Percentiles rank a stretch among this genome's conserved stretches.
Conservation (phyloP, 805 yeast species). For the Candida anglica region DNA sequence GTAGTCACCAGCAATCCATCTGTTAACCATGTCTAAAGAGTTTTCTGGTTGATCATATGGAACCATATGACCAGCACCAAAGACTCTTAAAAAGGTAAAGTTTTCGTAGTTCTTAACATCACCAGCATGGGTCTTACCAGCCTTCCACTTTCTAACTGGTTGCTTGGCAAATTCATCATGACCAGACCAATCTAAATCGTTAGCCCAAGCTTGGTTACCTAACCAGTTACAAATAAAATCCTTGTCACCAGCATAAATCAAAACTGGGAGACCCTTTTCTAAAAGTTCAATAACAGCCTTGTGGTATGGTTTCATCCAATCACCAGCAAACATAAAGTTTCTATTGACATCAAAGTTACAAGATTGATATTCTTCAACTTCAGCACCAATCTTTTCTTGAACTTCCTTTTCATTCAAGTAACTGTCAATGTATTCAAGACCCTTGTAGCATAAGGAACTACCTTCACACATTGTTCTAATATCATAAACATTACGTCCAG, state of each 20-base stretch:
- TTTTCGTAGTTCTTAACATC: conserved; percentile 68
- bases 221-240: conserved; percentile 93
- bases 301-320: conserved; percentile 82
- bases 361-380: conserved; percentile 70
- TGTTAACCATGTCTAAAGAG: conserved; percentile 76
- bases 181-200: conserved; percentile 63
- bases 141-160: conserved; percentile 41
- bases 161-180: conserved; percentile 42
- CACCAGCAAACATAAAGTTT: conserved; percentile 83
- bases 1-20: conserved; percentile 75
- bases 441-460: conserved; percentile 69
- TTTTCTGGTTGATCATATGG: conserved; percentile 84
- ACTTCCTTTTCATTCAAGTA: conserved; percentile 78
- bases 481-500: conserved; percentile 91
- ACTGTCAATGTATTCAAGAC: conserved; percentile 66
- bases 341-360: conserved; percentile 78
- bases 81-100: conserved; percentile 80
- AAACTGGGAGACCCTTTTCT: conserved; percentile 69
- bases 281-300: conserved; percentile 58
- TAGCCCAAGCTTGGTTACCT: conserved; percentile 83
- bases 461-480: conserved; percentile 78
- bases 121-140: conserved; percentile 48
- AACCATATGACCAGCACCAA: conserved; percentile 94
- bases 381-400: conserved; percentile 82
- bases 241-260: conserved; percentile 92